phyloP scores from a whole-genome alignment of 805 yeast species.

The Candida piceae region DNA sequence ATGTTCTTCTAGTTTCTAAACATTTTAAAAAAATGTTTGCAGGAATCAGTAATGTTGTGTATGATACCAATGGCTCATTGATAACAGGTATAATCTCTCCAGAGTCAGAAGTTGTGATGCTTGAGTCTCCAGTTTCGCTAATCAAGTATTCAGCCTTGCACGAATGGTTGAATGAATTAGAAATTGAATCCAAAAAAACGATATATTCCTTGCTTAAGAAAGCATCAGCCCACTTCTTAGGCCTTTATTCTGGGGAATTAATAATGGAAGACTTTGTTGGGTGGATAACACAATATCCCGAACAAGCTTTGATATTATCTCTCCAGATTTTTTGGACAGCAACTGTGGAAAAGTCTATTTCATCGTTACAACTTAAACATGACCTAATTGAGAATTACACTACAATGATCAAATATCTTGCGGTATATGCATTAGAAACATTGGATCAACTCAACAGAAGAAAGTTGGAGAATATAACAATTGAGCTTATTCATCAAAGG shows the following conservation, averaged over 20 bases:
- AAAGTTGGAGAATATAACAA: constrained; percentile 55
- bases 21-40: constrained; percentile 70
- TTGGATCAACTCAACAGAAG: constrained; percentile 29
- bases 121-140: constrained; percentile 41
- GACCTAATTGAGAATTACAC: constrained; percentile 14
- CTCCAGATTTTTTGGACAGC: constrained; percentile 55
- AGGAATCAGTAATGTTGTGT: constrained; percentile 46
- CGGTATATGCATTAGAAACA: constrained; percentile 29
- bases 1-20: constrained; percentile 42
- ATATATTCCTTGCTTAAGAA: constrained; percentile 33
- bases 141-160: constrained; percentile 38
- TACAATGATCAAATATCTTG: constrained; percentile 18
- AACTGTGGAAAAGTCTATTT: constrained; percentile 32
- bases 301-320: constrained; percentile 52
- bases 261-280: constrained; percentile 14
- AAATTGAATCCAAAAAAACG: constrained; percentile 44
- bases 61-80: constrained; percentile 21
- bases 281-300: constrained; percentile 41
- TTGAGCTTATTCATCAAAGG: constrained; percentile 61
- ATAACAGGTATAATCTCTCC: constrained; percentile 48
- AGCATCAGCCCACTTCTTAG: constrained; percentile 28
- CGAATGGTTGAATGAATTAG: constrained; percentile 62
- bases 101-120: constrained; percentile 54
- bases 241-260: constrained; percentile 7
- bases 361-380: not conserved